phyloP scores from a whole-genome alignment of 139 green algal genomes.

The Chlamydomonas applanata region DNA sequence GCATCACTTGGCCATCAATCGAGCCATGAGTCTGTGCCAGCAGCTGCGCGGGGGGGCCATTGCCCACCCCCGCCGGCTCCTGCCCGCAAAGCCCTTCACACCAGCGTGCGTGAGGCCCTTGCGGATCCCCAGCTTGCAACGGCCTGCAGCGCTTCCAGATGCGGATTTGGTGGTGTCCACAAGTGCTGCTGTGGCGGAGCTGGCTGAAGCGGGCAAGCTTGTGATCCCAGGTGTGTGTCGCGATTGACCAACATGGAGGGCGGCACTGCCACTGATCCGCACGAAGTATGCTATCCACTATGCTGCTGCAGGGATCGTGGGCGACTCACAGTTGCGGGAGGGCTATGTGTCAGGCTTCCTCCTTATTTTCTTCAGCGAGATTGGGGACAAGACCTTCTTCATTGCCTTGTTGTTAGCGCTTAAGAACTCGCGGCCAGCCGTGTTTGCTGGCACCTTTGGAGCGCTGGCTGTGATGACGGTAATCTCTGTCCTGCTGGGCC shows the following conservation, averaged over 20 bases:
- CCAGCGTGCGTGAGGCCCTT: too few relatives aligned
- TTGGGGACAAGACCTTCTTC: constrained; percentile 99
- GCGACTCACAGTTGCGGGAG: constrained; percentile 67
- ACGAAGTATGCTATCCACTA: not conserved
- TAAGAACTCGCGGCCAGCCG: constrained; percentile 55
- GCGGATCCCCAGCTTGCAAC: too few relatives aligned
- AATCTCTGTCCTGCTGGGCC: constrained; percentile 81
- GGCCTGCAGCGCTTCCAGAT: too few relatives aligned
- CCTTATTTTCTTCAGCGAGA: constrained; percentile 96
- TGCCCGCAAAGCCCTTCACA: too few relatives aligned
- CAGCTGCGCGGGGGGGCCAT: too few relatives aligned
- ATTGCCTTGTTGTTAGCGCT: constrained; percentile 90
- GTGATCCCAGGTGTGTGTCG: not conserved
- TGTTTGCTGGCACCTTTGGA: constrained; percentile 94
- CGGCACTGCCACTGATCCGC: not conserved
- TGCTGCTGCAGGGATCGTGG: constrained; percentile 52
- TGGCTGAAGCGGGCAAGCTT: constrained; percentile 1
- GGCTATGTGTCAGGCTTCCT: constrained; percentile 87
- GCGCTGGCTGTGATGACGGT: constrained; percentile 96
- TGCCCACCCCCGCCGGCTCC: too few relatives aligned
- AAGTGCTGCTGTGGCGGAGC: not conserved
- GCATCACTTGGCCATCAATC: too few relatives aligned
- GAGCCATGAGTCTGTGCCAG: too few relatives aligned
- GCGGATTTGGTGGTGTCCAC: too few relatives aligned
- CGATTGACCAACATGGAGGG: too few relatives aligned